Conservation (phyloP, 1,284 basidiomycete genomes). For the Albatrellus sp. region DNA sequence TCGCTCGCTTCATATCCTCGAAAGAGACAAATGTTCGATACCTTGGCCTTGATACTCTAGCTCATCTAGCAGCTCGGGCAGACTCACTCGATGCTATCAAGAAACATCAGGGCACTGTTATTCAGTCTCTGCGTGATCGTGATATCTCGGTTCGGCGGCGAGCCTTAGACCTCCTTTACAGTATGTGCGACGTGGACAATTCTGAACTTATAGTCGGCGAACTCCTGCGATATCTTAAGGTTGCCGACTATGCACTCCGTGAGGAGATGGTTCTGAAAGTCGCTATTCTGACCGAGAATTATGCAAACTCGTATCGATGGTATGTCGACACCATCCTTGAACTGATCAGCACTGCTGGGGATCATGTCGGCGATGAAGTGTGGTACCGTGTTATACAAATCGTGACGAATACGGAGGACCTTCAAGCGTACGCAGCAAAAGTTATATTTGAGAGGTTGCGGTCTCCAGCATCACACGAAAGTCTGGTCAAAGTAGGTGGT, state of each 20-base stretch:
- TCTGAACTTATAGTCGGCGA: slow-evolving; percentile 93
- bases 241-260: slow-evolving; percentile 91
- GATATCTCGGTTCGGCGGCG: slow-evolving; percentile 94
- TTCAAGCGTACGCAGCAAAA: slow-evolving; percentile 89
- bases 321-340: slow-evolving; percentile 95
- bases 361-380: slow-evolving; percentile 97
- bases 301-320: slow-evolving; percentile 91
- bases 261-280: slow-evolving; percentile 99
- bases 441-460: slow-evolving; percentile 90
- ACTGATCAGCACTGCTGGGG: slow-evolving; percentile 91
- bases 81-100: slow-evolving; percentile 89
- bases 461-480: slow-evolving; percentile 88
- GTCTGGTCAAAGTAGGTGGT: slow-evolving; percentile 94
- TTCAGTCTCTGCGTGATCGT: slow-evolving; percentile 87
- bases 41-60: slow-evolving; percentile 96
- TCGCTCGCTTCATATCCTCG: slow-evolving; percentile 92
- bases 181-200: slow-evolving; percentile 97
- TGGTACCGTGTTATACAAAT: slow-evolving; percentile 99
- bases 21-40: slow-evolving; percentile 99
- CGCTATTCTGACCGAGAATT: slow-evolving; percentile 95
- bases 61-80: slow-evolving; percentile 89
- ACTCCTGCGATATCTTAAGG: slow-evolving; percentile 81
- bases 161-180: slow-evolving; percentile 92
- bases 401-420: slow-evolving; percentile 95
- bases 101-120: slow-evolving; percentile 92